phyloP scores from a whole-genome alignment of 2,329 filamentous ascomycete genomes.

The Calcarisporium arbuscula region DNA sequence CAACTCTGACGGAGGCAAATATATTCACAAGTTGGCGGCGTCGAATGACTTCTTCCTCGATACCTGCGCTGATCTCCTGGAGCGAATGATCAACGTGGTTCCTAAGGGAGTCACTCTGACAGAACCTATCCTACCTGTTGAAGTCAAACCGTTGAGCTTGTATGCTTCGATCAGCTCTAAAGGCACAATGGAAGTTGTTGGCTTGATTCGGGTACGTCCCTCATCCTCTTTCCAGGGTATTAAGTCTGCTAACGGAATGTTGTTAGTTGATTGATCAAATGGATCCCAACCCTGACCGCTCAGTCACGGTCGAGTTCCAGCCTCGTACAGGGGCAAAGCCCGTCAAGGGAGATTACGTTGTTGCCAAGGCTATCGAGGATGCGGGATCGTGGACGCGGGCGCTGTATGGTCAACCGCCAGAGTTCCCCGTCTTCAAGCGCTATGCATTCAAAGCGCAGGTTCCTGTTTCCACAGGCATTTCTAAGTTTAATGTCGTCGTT shows the following conservation, averaged over 20 bases:
- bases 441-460: constrained; percentile 1
- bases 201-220: constrained; percentile 4
- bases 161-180: not conserved
- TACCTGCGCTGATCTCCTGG: constrained; percentile 1
- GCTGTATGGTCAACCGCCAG: too few species aligned
- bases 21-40: too few species aligned
- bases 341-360: too few species aligned
- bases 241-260: too few species aligned
- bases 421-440: constrained; percentile 4
- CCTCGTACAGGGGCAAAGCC: constrained; percentile 2
- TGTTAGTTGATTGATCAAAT: too few species aligned
- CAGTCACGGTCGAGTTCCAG: constrained; percentile 1
- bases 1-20: constrained; percentile 10
- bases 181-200: constrained; percentile 1
- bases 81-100: constrained; percentile 5
- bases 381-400: not conserved
- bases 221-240: too few species aligned
- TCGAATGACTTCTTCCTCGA: constrained; percentile 6
- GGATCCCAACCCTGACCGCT: constrained; percentile 2
- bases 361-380: too few species aligned
- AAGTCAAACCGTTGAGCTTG: constrained; percentile 2
- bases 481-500: constrained; percentile 3
- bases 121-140: constrained; percentile 1
- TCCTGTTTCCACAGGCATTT: not conserved
- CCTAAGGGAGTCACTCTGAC: constrained; percentile 1